Evolutionary conservation across 192 early-diverging fungal genomes (phyloP).

Genomic region (Mortierella antarctica): DNA sequence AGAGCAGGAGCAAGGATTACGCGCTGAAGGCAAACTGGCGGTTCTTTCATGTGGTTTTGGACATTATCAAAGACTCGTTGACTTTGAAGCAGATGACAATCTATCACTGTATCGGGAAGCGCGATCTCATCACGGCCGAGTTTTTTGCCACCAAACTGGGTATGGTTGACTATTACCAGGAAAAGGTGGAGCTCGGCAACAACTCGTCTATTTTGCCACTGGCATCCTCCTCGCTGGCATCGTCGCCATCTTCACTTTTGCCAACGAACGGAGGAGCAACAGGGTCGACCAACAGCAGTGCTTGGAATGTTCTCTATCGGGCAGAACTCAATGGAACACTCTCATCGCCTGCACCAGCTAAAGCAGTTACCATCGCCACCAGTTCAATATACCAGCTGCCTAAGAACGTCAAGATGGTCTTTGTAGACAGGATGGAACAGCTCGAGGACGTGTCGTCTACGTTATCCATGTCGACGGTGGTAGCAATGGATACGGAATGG

Average conservation of each 20-base stretch:
- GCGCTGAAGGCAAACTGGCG: not conserved
- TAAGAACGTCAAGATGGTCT: not conserved
- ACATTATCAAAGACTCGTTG: not conserved
- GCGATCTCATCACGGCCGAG: conserved; percentile 7
- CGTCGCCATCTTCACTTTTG: too few species aligned
- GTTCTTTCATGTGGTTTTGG: conserved; percentile 4
- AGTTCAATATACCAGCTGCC: conserved; percentile 9
- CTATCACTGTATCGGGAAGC: conserved; percentile 4
- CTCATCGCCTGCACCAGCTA: not conserved
- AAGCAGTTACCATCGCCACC: not conserved
- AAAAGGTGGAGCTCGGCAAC: not conserved
- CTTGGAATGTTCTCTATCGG: too few species aligned
- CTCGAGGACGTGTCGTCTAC: not conserved
- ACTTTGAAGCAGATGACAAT: conserved; percentile 10
- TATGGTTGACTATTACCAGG: not conserved
- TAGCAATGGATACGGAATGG: conserved; percentile 43
- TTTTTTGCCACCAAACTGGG: conserved; percentile 7
- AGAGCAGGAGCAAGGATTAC: not conserved
- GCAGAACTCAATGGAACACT: not conserved
- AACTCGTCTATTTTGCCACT: too few species aligned
- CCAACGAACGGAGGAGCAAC: too few species aligned
- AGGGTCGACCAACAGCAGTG: too few species aligned
- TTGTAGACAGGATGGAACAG: conserved; percentile 8
- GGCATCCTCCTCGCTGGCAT: too few species aligned
- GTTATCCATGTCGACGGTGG: not conserved